A percentile compares a stretch with the other conserved stretches of the same genome.
These are phyloP conservation scores for Metschnikowia cerradonensis DNA, from an alignment of 805 yeast genomes.

Conservation along the genomic window DNA sequence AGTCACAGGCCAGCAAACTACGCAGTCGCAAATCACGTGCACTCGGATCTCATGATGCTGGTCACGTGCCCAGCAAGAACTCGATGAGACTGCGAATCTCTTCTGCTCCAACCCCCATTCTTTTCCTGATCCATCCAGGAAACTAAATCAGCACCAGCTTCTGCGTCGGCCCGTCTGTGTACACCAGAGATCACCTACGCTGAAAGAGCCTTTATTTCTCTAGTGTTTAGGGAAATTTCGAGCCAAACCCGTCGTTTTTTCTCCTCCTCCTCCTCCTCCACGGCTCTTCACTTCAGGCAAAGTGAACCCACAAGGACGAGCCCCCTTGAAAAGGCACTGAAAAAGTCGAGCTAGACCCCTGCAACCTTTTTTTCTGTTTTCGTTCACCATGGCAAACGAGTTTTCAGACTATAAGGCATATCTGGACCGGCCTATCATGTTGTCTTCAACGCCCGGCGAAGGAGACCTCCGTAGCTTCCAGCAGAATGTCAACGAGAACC, in stretches of 20 bases:
- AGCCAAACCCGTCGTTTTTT: neutral
- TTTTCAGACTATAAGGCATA: slow-evolving; percentile 9
- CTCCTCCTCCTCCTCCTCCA: neutral
- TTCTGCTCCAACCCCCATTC: slow-evolving; percentile 1
- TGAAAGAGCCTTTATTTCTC: neutral
- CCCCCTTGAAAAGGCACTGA: too few species aligned
- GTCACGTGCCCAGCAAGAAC: neutral
- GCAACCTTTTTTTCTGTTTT: too few species aligned
- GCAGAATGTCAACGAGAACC: slow-evolving; percentile 4
- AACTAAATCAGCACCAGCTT: neutral
- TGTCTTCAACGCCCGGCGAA: slow-evolving; percentile 41
- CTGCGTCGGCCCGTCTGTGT: slow-evolving; percentile 1
- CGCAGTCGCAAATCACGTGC: slow-evolving; percentile 1
- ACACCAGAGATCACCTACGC: neutral
- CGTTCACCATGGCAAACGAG: slow-evolving; percentile 8
- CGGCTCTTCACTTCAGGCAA: slow-evolving; percentile 4
- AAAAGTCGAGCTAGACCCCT: neutral
- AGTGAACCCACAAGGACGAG: neutral
- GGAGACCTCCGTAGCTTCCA: slow-evolving; percentile 10
- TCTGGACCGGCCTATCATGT: slow-evolving; percentile 35
- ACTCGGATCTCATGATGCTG: neutral
- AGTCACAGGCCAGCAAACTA: neutral
- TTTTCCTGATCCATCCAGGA: slow-evolving; percentile 1
- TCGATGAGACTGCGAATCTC: slow-evolving; percentile 7
- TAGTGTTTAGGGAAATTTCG: neutral